These are phyloP conservation scores for Puccinia novopanici DNA, from an alignment of 1,284 basidiomycete species.

Conservation along the genomic window DNA sequence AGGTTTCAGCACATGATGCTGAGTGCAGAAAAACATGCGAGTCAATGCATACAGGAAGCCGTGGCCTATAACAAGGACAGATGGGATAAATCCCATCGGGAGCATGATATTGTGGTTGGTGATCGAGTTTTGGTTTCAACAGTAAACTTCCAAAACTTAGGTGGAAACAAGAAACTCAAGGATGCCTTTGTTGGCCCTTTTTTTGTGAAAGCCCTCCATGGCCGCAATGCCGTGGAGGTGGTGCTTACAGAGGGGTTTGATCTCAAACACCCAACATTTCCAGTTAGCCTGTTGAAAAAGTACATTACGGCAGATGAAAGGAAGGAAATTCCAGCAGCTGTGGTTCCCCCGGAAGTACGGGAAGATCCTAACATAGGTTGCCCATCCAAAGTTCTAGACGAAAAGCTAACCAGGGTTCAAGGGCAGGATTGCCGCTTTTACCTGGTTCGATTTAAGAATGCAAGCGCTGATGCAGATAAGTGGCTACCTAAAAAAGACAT, in stretches of 20 bases:
- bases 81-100: not conserved
- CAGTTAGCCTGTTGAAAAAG: constrained; percentile 5
- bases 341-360: too few relatives aligned
- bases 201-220: not conserved
- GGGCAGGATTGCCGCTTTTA: too few relatives aligned
- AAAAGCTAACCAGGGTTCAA: too few relatives aligned
- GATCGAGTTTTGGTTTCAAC: constrained; percentile 15
- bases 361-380: too few relatives aligned
- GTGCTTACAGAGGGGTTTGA: not conserved
- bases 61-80: constrained; percentile 5
- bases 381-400: too few relatives aligned
- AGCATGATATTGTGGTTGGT: constrained; percentile 1
- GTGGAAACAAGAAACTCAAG: constrained; percentile 5
- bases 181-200: too few relatives aligned
- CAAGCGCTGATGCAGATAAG: too few relatives aligned
- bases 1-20: too few relatives aligned
- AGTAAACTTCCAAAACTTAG: constrained; percentile 12
- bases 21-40: not conserved
- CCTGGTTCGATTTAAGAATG: too few relatives aligned
- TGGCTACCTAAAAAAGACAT: too few relatives aligned
- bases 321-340: too few relatives aligned
- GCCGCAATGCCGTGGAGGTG: constrained; percentile 10
- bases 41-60: not conserved
- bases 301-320: not conserved
- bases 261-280: constrained; percentile 9